Evolutionary conservation across 805 yeast species (phyloP), one percentile per base, ranked within the genome.

Genomic region (Hanseniaspora taiwanica): DNA sequence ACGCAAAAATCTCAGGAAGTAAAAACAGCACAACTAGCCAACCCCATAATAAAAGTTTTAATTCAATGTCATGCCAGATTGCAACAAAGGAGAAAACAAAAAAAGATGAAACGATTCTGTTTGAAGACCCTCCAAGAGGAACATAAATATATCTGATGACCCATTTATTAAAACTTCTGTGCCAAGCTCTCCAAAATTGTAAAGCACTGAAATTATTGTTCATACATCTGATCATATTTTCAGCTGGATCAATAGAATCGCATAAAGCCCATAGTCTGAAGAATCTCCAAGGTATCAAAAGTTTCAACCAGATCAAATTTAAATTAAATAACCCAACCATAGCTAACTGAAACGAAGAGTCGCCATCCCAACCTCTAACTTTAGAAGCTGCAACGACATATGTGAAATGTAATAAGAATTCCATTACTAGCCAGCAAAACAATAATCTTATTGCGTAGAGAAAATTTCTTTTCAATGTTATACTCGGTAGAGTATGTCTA

Each of bases 131-230:
- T 9, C 97, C 97, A 44, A 91, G 62, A 2, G 98, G 98, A 18
- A 91, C 69, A 51, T 91, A 91, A 32, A 91, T 72, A 58, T 91
- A 91, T 45, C 94, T 69, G 20, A 82, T 72, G 25, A 83, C 81
- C 94, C 96, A 91, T 49, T 81, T 72, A 61, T 89, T 87, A 63
- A 68, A 91, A 37, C 94, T 80, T 53, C 97, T 73, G 60, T 91
- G 99, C 99, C 99, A 91, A 3, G 95, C 94, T 55, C 97, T 72
- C 99, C 99, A 91, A 58, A 91, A 91, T n/a, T 91, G 85, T 45
- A 84, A 59, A 0, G 96, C 91, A 25, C 94, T 81, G 58, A 78
- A 91, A 60, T 91, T 91, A 60, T 91, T 85, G 56, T 85, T 82
- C 76, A 91, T 84, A 56, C 97, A 87, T 43, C 99, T 68, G 42